Conservation (phyloP, 495 filamentous ascomycete genomes). For the Aspergillus avenaceus region DNA sequence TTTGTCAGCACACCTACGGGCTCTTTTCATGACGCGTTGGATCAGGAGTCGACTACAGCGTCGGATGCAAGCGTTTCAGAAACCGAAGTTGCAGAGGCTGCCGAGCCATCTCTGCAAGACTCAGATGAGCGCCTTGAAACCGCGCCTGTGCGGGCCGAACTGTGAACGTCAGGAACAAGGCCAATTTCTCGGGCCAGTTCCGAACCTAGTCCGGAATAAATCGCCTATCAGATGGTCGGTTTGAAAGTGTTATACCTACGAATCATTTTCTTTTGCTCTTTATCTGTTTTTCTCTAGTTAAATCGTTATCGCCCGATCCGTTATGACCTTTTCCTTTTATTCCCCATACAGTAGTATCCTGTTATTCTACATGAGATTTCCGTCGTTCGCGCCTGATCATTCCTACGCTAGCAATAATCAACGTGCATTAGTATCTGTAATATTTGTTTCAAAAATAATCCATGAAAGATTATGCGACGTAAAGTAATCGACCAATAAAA, state of each 20-base stretch:
- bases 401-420: neutral
- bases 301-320: neutral
- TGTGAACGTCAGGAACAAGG: slow-evolving; percentile 31
- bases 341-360: slow-evolving; percentile 39
- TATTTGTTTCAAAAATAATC: too few species aligned
- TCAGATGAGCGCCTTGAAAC: neutral
- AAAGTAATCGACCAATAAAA: too few species aligned
- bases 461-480: too few species aligned
- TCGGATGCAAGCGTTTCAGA: neutral
- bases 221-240: neutral
- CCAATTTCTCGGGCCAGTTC: neutral
- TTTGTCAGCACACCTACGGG: too few species aligned
- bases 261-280: slow-evolving; percentile 11
- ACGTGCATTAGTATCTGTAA: neutral
- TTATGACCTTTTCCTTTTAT: slow-evolving; percentile 28
- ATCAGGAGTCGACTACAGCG: neutral
- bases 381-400: neutral
- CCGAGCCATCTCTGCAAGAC: neutral
- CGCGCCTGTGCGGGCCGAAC: slow-evolving; percentile 46
- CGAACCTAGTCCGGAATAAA: neutral
- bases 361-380: slow-evolving; percentile 14
- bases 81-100: neutral
- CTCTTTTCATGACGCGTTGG: neutral
- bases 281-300: neutral
- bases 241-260: neutral